Evolutionary conservation across 345 rosid genomes (phyloP).

Genomic region (Durio zibethinus): DNA sequence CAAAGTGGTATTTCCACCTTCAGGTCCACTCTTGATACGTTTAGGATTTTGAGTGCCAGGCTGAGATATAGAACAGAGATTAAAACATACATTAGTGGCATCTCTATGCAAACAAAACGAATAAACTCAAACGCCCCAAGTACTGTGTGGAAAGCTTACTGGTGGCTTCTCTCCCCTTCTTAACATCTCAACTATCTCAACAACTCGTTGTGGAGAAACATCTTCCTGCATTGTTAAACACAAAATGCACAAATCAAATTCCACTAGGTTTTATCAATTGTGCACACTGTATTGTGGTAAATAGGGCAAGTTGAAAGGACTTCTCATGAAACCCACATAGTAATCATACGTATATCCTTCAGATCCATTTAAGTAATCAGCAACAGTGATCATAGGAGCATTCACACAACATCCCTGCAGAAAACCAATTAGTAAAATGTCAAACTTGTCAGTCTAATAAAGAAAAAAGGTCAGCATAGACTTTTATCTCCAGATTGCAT

Average conservation of each 20-base stretch:
- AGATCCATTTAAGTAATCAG: constrained; percentile 89
- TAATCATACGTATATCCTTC: constrained; percentile 95
- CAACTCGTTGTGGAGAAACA: constrained; percentile 77
- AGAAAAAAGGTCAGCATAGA: not conserved
- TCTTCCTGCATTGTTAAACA: constrained; percentile 71
- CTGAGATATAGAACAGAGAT: constrained; percentile 35
- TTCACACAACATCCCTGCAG: constrained; percentile 96
- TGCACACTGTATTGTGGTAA: not conserved
- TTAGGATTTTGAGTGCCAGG: constrained; percentile 90
- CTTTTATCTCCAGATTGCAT: not conserved
- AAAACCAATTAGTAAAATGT: constrained; percentile 17
- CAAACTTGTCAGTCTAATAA: constrained; percentile 4
- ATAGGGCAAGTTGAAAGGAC: constrained; percentile 2
- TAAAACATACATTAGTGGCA: not conserved
- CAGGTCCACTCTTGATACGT: constrained; percentile 84
- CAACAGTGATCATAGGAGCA: constrained; percentile 98
- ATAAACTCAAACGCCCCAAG: not conserved
- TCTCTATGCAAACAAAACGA: not conserved
- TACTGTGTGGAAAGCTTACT: constrained; percentile 39
- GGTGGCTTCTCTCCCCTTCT: constrained; percentile 88
- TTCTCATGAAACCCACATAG: constrained; percentile 48
- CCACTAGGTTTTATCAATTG: not conserved
- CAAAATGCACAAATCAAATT: constrained; percentile 16
- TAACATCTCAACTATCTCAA: constrained; percentile 84
- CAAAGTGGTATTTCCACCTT: constrained; percentile 89